Evolutionary conservation across 352 stramenopile species (phyloP).

Genomic region (Phytophthora cryptogea): DNA sequence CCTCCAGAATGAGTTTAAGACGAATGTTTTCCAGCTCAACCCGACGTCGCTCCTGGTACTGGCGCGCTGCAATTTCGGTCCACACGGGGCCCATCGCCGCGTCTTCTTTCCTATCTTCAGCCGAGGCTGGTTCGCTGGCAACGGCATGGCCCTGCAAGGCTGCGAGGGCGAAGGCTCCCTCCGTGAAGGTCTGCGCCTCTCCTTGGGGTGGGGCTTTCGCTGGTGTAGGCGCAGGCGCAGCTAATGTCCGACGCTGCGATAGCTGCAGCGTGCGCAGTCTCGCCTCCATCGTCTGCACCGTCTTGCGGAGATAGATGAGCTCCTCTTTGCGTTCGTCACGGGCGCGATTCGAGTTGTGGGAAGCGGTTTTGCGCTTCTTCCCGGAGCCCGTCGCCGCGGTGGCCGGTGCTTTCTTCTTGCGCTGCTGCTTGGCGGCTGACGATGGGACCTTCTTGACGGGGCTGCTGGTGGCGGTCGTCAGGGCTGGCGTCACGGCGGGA

Average conservation of each 20-base stretch:
- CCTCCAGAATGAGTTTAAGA: constrained; percentile 51
- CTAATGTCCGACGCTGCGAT: constrained; percentile 33
- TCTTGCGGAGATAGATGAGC: constrained; percentile 69
- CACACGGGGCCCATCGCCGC: constrained; percentile 49
- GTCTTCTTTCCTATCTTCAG: constrained; percentile 33
- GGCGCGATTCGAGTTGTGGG: constrained; percentile 59
- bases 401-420: constrained; percentile 30
- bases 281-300: constrained; percentile 55
- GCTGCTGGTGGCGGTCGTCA: constrained; percentile 23
- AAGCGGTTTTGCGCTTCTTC: constrained; percentile 53
- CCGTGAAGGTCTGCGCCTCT: constrained; percentile 28
- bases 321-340: constrained; percentile 69
- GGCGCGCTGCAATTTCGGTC: constrained; percentile 54
- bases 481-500: constrained; percentile 11
- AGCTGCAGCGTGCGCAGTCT: constrained; percentile 42
- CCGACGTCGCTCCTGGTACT: constrained; percentile 53
- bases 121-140: constrained; percentile 15
- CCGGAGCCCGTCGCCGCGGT: constrained; percentile 6
- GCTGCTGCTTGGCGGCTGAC: constrained; percentile 20
- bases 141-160: constrained; percentile 26
- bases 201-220: constrained; percentile 8
- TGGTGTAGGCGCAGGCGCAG: constrained; percentile 23
- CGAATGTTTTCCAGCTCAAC: constrained; percentile 65
- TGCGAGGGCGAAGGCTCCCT: constrained; percentile 27
- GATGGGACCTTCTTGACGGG: constrained; percentile 25